Evolutionary conservation across 2,329 filamentous ascomycete genomes (phyloP).

Genomic region (Neurospora sp.): DNA sequence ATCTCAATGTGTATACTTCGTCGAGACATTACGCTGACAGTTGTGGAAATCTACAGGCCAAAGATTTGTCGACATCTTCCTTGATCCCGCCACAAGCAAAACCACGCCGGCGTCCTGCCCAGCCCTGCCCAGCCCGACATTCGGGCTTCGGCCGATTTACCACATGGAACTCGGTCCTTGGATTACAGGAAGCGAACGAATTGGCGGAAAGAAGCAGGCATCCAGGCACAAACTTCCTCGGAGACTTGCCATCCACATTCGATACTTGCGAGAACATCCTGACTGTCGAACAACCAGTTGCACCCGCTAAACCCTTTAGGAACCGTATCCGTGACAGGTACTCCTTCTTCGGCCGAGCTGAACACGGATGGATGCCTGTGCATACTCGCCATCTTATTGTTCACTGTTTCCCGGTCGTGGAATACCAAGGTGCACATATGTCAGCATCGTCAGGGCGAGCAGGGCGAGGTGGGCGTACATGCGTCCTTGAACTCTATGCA

Average conservation of each 20-base stretch:
- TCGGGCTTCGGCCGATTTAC: neutral
- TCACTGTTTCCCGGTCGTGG: neutral
- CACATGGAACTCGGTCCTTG: neutral
- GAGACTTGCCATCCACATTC: neutral
- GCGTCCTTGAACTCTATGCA: neutral
- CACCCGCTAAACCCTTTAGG: neutral
- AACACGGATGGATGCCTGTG: neutral
- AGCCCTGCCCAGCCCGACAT: neutral
- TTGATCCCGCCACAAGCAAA: neutral
- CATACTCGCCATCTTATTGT: neutral
- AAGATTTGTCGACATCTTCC: neutral
- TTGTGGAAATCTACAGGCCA: neutral
- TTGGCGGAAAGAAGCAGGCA: neutral
- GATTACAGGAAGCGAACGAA: neutral
- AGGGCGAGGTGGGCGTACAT: neutral
- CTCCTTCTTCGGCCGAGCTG: neutral
- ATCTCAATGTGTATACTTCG: neutral
- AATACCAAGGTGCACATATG: neutral
- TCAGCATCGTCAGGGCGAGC: neutral
- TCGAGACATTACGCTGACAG: neutral
- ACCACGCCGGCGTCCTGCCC: neutral
- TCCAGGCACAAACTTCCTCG: neutral
- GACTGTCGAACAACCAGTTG: neutral
- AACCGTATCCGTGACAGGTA: neutral
- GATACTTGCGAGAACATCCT: neutral